phyloP scores from a whole-genome alignment of 805 yeast species.

The Debaryomyces prosopidis region DNA sequence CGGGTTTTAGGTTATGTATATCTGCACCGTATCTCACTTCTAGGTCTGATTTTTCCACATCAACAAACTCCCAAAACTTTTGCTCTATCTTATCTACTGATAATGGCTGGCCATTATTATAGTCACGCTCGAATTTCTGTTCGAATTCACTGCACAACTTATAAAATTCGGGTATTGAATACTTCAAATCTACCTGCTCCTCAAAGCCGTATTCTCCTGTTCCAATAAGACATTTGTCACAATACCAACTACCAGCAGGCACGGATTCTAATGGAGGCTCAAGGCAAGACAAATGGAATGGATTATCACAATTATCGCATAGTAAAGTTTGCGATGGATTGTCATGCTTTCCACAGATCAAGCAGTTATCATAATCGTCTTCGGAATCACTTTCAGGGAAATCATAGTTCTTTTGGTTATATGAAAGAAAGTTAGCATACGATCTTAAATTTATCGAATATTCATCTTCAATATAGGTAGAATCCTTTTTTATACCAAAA shows the following conservation, averaged over 20 bases:
- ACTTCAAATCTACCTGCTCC: constrained; percentile 53
- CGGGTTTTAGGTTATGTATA: constrained; percentile 64
- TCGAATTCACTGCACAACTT: constrained; percentile 52
- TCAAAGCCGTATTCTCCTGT: constrained; percentile 89
- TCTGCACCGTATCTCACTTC: constrained; percentile 85
- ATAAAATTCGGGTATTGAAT: constrained; percentile 62
- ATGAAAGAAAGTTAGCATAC: constrained; percentile 34
- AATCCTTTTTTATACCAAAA: constrained; percentile 20
- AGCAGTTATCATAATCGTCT: constrained; percentile 40
- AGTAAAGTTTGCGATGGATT: constrained; percentile 49
- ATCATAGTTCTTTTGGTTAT: constrained; percentile 22
- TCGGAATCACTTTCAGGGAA: constrained; percentile 34
- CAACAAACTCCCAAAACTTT: constrained; percentile 64
- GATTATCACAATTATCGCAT: constrained; percentile 75
- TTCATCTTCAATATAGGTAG: constrained; percentile 19
- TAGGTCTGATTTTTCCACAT: constrained; percentile 40
- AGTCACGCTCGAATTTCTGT: constrained; percentile 36
- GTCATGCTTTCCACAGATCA: constrained; percentile 48
- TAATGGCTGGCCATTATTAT: constrained; percentile 31
- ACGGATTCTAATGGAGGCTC: constrained; percentile 51
- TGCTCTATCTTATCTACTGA: constrained; percentile 51
- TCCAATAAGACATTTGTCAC: constrained; percentile 82
- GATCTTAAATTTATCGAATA: constrained; percentile 25
- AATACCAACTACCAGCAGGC: constrained; percentile 72
- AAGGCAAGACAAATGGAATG: constrained; percentile 71